Percentiles rank a stretch among this genome's conserved stretches.
Conservation (phyloP, 352 stramenopile genomes). For the Thraustochytrium sp. region DNA sequence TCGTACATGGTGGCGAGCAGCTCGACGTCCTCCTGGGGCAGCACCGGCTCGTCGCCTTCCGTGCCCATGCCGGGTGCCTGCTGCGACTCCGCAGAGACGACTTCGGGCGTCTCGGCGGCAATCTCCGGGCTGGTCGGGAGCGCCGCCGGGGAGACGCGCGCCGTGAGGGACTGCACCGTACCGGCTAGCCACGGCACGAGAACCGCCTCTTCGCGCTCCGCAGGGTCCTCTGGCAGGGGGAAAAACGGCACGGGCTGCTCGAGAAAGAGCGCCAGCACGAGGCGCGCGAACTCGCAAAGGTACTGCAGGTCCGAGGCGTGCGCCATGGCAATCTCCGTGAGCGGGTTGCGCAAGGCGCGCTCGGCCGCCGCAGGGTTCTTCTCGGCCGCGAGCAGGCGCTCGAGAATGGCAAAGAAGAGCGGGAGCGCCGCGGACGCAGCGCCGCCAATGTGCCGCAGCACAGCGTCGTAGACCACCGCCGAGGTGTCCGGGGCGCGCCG, state of each 20-base stretch:
- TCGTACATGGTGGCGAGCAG: conserved; percentile 3
- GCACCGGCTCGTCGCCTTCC: not conserved
- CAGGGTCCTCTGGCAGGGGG: not conserved
- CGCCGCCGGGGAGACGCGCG: not conserved
- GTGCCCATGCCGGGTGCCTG: too few species aligned
- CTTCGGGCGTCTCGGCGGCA: not conserved
- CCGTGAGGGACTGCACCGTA: not conserved
- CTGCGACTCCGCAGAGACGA: too few species aligned
- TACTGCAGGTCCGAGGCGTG: not conserved
- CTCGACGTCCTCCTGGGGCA: not conserved
- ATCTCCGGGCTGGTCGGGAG: not conserved
- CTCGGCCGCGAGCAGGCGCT: not conserved
- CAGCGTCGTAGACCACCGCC: not conserved
- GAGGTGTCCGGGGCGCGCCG: not conserved
- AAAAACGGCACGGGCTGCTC: not conserved
- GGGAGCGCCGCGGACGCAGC: not conserved
- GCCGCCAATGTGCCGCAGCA: not conserved
- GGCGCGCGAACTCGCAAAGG: not conserved
- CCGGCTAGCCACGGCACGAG: not conserved
- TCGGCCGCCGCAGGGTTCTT: not conserved
- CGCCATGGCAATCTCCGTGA: not conserved
- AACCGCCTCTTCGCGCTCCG: not conserved
- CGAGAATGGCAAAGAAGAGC: not conserved
- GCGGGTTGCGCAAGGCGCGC: not conserved
- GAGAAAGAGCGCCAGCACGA: not conserved